phyloP scores from a whole-genome alignment of 2,329 filamentous ascomycete species.

The Fusarium oxysporum region DNA sequence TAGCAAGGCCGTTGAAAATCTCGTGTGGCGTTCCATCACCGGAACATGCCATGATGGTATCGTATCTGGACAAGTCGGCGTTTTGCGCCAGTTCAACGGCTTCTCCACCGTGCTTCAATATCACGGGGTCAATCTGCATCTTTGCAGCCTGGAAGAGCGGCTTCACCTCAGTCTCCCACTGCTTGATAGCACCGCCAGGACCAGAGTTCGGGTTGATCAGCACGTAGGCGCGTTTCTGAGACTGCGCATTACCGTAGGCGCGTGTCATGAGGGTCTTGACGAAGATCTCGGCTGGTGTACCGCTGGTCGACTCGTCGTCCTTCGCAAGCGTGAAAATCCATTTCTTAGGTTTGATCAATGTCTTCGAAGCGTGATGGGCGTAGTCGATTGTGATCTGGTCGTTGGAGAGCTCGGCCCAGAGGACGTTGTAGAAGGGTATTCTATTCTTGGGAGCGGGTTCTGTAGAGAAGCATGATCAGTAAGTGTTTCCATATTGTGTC shows the following conservation, averaged over 20 bases:
- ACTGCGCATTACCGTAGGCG: slow-evolving; percentile 77
- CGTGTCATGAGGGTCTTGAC: slow-evolving; percentile 71
- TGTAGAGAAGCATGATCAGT: slow-evolving; percentile 25
- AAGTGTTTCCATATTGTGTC: not conserved
- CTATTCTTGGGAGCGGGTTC: slow-evolving; percentile 44
- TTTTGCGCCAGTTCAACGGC: slow-evolving; percentile 80
- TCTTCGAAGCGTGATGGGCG: slow-evolving; percentile 70
- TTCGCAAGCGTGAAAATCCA: slow-evolving; percentile 63
- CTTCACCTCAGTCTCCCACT: slow-evolving; percentile 80
- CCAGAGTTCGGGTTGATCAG: slow-evolving; percentile 93
- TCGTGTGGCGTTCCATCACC: slow-evolving; percentile 94
- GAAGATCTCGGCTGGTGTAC: slow-evolving; percentile 68
- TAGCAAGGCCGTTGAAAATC: slow-evolving; percentile 91
- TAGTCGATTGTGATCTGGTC: slow-evolving; percentile 77
- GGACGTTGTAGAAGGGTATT: slow-evolving; percentile 84
- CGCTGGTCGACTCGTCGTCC: slow-evolving; percentile 34
- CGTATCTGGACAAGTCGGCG: slow-evolving; percentile 82
- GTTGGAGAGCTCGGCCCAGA: slow-evolving; percentile 78
- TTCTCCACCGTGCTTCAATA: slow-evolving; percentile 79
- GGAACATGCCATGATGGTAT: slow-evolving; percentile 89
- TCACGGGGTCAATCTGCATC: slow-evolving; percentile 79
- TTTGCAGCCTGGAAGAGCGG: slow-evolving; percentile 86
- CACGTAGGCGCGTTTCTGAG: slow-evolving; percentile 83
- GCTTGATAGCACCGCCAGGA: slow-evolving; percentile 77
- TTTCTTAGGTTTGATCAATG: slow-evolving; percentile 68